Evolutionary conservation across 2,329 filamentous ascomycete species (phyloP), one percentile per base, ranked within the genome.

Genomic region (Colletotrichum lindemuthianum): DNA sequence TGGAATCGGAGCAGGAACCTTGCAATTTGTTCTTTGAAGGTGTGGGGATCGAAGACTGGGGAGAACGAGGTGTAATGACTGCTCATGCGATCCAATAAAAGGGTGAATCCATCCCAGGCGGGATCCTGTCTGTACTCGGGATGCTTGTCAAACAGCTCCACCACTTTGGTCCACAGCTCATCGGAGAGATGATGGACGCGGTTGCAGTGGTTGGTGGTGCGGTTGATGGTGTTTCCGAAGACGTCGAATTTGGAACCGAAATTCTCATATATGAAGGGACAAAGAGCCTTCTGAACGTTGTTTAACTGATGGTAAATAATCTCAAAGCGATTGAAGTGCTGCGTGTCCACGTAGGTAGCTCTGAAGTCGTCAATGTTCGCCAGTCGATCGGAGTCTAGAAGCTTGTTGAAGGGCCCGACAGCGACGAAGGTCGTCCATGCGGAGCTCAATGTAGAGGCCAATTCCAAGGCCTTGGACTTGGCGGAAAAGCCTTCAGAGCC

Each of bases 211-310:
- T 12, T 15, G 13, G 24, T 13, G 40, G 13, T 12, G 9, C 6
- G 7, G 15, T 24, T 48, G 40, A 63, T 57, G 10, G 48, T 15
- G 13, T 10, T 7, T 4, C n/a, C 16, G 11, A 52, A 8, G 8
- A 10, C 11, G 13, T 24, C 16, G 48, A 44, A 70, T 8, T 44
- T 39, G 33, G 60, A 36, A 7, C 67, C 65, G 3, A 76, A 16
- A 4, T 72, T 67, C 36, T 73, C 69, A 59, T 78, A 83, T 55
- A 81, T 73, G 36, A 76, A 72, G 1, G 78, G 72, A 13, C 75
- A 75, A 2, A 81, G 66, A 54, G 69, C 71, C 45, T 73, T 75
- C 57, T 82, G 79, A 1, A 67, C 63, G 13, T 72, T 63, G 24
- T 74, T 75, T 8, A 78, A 68, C 0, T 41, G 15, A 1, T 10